Evolutionary conservation across 345 rosid species (phyloP).

Genomic region (Pseudoturritis turrita): DNA sequence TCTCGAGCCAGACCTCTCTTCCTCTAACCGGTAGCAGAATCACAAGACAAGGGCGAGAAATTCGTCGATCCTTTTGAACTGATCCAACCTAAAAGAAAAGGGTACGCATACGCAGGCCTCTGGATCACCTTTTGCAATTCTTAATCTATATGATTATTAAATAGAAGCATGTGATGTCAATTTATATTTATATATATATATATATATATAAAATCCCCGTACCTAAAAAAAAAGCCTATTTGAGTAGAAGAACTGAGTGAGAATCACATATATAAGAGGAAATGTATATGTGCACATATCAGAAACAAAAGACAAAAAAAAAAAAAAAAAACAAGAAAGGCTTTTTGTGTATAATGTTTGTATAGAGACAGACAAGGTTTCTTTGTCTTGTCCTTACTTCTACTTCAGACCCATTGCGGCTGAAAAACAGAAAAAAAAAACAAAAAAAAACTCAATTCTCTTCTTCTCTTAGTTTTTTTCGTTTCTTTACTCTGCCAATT

Average conservation of each 20-base stretch:
- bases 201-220: background rate
- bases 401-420: conserved; percentile 12
- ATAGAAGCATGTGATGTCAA: conserved; percentile 28
- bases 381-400: conserved; percentile 22
- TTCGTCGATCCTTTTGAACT: conserved; percentile 63
- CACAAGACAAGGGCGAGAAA: conserved; percentile 62
- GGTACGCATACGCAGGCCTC: conserved; percentile 25
- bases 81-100: background rate
- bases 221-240: background rate
- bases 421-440: background rate
- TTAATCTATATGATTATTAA: conserved; percentile 23
- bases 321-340: background rate
- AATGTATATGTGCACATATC: conserved; percentile 23
- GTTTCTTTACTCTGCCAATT: background rate
- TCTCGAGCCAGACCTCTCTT: conserved; percentile 61
- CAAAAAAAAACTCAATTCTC: conserved; percentile 6
- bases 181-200: too few species aligned
- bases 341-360: conserved; percentile 20
- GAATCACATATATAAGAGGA: conserved; percentile 24
- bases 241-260: conserved; percentile 16
- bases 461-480: background rate
- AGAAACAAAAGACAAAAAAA: background rate
- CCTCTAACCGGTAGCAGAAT: conserved; percentile 64
- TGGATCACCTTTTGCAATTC: conserved; percentile 23
- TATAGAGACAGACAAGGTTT: conserved; percentile 21